Conservation (phyloP, 352 stramenopile species). For the Plasmopara muralis region DNA sequence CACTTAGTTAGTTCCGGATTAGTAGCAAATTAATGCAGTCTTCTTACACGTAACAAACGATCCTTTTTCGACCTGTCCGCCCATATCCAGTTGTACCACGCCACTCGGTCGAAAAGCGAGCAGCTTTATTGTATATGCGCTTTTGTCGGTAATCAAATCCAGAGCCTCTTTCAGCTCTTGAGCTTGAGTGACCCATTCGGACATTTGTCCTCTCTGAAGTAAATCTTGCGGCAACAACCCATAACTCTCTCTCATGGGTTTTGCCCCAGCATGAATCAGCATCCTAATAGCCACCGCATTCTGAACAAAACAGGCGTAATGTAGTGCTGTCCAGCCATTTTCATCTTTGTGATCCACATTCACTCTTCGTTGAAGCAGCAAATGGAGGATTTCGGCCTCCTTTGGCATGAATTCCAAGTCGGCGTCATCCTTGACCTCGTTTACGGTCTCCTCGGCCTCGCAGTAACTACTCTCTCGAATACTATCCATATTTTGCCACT, state of each 20-base stretch:
- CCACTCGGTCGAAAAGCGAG: conserved; percentile 75
- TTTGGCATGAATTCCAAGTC: conserved; percentile 56
- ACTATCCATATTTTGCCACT: neutral
- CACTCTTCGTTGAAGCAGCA: conserved; percentile 61
- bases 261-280: conserved; percentile 63
- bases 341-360: conserved; percentile 81
- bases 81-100: conserved; percentile 79
- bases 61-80: conserved; percentile 76
- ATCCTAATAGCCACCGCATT: conserved; percentile 66
- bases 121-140: conserved; percentile 60
- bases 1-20: conserved; percentile 3
- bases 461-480: conserved; percentile 16
- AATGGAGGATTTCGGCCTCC: conserved; percentile 66
- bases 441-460: conserved; percentile 28
- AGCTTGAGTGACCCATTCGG: conserved; percentile 57
- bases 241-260: conserved; percentile 62
- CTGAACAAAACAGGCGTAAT: conserved; percentile 75
- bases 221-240: conserved; percentile 76
- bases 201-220: conserved; percentile 56
- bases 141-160: conserved; percentile 57
- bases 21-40: neutral
- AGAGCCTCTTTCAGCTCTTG: conserved; percentile 73
- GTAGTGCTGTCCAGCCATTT: conserved; percentile 76
- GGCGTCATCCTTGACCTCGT: conserved; percentile 43
- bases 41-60: conserved; percentile 70